Evolutionary conservation across 768 basidiomycete genomes (phyloP), one percentile per base, ranked within the genome.

Genomic region (Xerocomus potaroensis): DNA sequence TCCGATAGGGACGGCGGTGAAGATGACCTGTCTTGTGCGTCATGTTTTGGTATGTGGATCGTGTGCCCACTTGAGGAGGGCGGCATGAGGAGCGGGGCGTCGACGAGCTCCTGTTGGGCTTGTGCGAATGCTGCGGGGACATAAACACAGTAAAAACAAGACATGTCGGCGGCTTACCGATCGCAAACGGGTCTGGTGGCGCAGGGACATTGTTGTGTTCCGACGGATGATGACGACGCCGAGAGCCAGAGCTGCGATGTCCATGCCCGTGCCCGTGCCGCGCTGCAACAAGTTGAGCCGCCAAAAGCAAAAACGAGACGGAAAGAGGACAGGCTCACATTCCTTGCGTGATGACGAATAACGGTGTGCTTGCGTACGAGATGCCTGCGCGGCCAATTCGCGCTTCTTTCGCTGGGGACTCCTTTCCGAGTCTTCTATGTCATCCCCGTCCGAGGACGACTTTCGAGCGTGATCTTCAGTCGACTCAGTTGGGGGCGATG

Each of bases 71-170:
- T 15, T 11, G 5, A 19, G 1, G 11, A 10, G 8, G 5, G 34
- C 6, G 22, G 31, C n/a, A 18, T 40, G 3, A 43, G 36, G 6
- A 51, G 39, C 8, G 55, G 46, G 0, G 38, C 23, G 7, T 48
- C 47, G 1, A 9, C 26, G 2, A 41, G 37, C 11, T 50, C 50
- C 0, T 35, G 36, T 5, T 50, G 58, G 1, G 51, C 61, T 14
- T 52, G 38, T 7, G 64, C 39, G 23, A 66, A 63, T 3, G 62
- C 62, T 64, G 50, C 3, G 45, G 38, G 19, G 23, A 37, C 4
- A 8, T 41, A 29, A 30, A 11, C 19, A 31, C 11, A 26, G 16
- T 14, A 16, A n/a, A 16, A n/a, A 24, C 10, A 18, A 16, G 9
- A n/a, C 3, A 23, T 0, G 4, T 11, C 23, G n/a, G 4, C 4